phyloP scores from a whole-genome alignment of 768 basidiomycete species.

The Gymnopilus dilepis region DNA sequence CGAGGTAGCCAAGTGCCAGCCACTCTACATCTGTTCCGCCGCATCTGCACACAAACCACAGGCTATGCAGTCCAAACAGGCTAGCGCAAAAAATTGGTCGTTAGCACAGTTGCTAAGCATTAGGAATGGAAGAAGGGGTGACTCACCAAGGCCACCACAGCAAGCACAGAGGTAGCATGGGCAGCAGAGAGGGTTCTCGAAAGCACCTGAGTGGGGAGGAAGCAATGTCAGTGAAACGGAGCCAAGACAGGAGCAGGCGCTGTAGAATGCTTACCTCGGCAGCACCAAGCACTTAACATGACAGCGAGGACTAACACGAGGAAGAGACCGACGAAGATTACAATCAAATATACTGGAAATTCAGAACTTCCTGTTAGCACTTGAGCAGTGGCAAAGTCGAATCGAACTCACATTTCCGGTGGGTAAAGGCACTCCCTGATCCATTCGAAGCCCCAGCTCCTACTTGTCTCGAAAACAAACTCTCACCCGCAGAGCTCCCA shows the following conservation, averaged over 20 bases:
- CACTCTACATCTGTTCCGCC: slow-evolving; percentile 32
- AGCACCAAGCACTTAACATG: slow-evolving; percentile 71
- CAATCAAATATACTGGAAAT: slow-evolving; percentile 63
- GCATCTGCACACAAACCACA: slow-evolving; percentile 71
- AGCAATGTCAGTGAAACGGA: neutral
- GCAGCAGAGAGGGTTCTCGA: slow-evolving; percentile 68
- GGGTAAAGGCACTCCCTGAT: slow-evolving; percentile 37
- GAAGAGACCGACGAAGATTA: slow-evolving; percentile 67
- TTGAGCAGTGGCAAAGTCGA: neutral
- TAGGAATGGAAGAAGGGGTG: neutral
- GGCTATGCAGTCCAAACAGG: slow-evolving; percentile 72
- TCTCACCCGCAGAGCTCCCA: slow-evolving; percentile 24
- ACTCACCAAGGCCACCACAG: slow-evolving; percentile 68
- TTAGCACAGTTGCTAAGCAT: neutral
- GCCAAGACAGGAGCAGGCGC: neutral
- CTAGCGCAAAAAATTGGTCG: slow-evolving; percentile 33
- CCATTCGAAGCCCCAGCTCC: slow-evolving; percentile 18
- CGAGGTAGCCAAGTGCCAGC: neutral
- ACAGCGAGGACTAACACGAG: slow-evolving; percentile 58
- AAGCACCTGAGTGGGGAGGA: slow-evolving; percentile 43
- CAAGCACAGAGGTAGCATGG: slow-evolving; percentile 78
- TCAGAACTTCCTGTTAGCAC: neutral
- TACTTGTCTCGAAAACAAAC: slow-evolving; percentile 39
- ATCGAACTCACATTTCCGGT: slow-evolving; percentile 45
- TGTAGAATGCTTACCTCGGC: slow-evolving; percentile 47